A percentile compares a stretch with the other conserved stretches of the same genome.
phyloP scores from a whole-genome alignment of 2,329 filamentous ascomycete species.

The Capronia coronata region DNA sequence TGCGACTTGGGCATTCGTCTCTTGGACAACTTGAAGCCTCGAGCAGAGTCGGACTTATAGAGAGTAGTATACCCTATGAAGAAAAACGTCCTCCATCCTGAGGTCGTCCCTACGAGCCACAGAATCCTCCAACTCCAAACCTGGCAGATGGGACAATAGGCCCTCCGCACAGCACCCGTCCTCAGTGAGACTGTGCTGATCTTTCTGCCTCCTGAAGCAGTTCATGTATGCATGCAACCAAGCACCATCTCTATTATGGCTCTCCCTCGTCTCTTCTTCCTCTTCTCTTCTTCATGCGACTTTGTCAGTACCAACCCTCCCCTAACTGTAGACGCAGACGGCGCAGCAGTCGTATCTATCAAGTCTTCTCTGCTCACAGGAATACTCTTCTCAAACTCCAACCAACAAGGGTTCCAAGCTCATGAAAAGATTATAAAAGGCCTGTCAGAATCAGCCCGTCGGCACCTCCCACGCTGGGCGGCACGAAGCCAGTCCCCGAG shows the following conservation, averaged over 20 bases:
- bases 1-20: no score
- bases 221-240: no score
- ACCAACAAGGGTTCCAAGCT: conserved; percentile 24
- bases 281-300: conserved; percentile 38
- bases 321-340: no score
- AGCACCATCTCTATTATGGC: no score
- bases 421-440: conserved; percentile 25
- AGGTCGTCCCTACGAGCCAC: conserved; percentile 87
- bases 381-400: conserved; percentile 29
- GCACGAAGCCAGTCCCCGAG: conserved; percentile 29
- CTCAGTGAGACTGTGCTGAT: no score
- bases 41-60: no score
- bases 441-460: conserved; percentile 31
- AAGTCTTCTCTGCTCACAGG: background rate
- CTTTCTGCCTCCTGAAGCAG: no score
- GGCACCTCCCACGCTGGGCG: conserved; percentile 28
- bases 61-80: no score
- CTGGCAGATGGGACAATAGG: conserved; percentile 87
- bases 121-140: conserved; percentile 83
- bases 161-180: conserved; percentile 82
- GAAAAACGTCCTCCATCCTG: conserved; percentile 90
- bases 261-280: conserved; percentile 22
- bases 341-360: no score
- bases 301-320: conserved; percentile 36
- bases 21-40: no score